Conservation (phyloP, 441 rosid genomes). For the Breynia disticha region DNA sequence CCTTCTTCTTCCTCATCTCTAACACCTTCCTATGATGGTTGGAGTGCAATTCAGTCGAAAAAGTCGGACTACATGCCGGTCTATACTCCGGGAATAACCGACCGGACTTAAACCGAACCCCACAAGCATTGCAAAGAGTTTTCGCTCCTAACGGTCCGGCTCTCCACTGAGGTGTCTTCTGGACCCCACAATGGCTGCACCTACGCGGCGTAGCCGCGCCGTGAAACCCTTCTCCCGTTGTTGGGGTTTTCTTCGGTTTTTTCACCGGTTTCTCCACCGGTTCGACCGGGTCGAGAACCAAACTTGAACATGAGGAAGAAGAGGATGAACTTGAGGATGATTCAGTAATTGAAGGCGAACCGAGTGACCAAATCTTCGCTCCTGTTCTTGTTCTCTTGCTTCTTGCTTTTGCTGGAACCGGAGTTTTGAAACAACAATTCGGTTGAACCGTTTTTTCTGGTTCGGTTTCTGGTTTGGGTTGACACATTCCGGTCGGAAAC, state of each 20-base stretch:
- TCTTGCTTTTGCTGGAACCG: slow-evolving; percentile 73
- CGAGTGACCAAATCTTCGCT: slow-evolving; percentile 48
- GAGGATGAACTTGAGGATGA: slow-evolving; percentile 45
- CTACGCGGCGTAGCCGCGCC: slow-evolving; percentile 35
- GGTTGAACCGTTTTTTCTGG: slow-evolving; percentile 19
- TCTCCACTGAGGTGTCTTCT: slow-evolving; percentile 94
- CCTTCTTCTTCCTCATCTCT: slow-evolving; percentile 80
- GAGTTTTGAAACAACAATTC: slow-evolving; percentile 32
- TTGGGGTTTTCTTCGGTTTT: slow-evolving; percentile 35
- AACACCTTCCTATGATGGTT: slow-evolving; percentile 87
- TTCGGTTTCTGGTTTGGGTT: slow-evolving; percentile 18
- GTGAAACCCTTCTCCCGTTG: slow-evolving; percentile 7
- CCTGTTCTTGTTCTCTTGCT: slow-evolving; percentile 66
- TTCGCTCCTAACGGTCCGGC: slow-evolving; percentile 92
- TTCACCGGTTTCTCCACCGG: slow-evolving; percentile 27
- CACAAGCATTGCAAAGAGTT: slow-evolving; percentile 89
- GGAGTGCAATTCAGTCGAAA: slow-evolving; percentile 68
- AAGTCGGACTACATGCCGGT: slow-evolving; percentile 93
- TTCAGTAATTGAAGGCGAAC: slow-evolving; percentile 38
- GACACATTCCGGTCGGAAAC: slow-evolving; percentile 33
- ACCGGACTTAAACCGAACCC: slow-evolving; percentile 89
- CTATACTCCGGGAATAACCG: slow-evolving; percentile 79
- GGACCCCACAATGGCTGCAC: slow-evolving; percentile 93
- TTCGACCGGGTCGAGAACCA: slow-evolving; percentile 25
- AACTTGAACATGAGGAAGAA: slow-evolving; percentile 30